Percentiles rank a stretch among this genome's conserved stretches.
These are phyloP conservation scores for Prunus dulcis DNA, from an alignment of 306 rosid genomes.

Conservation along the genomic window DNA sequence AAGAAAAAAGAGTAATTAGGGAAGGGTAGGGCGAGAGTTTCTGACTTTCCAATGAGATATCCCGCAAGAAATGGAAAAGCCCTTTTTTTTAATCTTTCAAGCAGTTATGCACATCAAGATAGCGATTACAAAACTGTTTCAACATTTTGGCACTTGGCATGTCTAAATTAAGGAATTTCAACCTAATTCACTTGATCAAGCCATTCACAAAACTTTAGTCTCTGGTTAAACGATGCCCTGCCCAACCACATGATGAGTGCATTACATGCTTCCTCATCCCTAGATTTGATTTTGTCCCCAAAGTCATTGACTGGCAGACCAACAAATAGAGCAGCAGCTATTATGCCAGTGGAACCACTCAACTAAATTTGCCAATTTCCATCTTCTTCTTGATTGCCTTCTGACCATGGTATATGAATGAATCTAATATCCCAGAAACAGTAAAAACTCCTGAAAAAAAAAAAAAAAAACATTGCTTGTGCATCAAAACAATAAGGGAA, in stretches of 20 bases:
- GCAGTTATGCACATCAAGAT: constrained; percentile 17
- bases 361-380: constrained; percentile 89
- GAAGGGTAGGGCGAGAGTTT: background rate
- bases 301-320: constrained; percentile 37
- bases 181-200: constrained; percentile 16
- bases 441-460: constrained; percentile 75
- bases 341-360: constrained; percentile 22
- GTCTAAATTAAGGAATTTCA: constrained; percentile 14
- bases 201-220: constrained; percentile 28
- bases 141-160: constrained; percentile 8
- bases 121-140: constrained; percentile 10
- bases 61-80: constrained; percentile 2
- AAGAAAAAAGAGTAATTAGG: background rate
- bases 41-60: background rate
- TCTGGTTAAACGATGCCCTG: constrained; percentile 29
- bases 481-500: constrained; percentile 10
- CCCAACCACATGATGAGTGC: constrained; percentile 28
- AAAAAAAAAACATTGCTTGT: constrained; percentile 9
- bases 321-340: constrained; percentile 27
- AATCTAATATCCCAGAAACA: constrained; percentile 92
- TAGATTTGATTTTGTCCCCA: constrained; percentile 29
- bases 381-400: constrained; percentile 94
- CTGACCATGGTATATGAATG: constrained; percentile 95
- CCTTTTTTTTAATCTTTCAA: background rate
- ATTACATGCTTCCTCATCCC: constrained; percentile 28